Evolutionary conservation across 768 basidiomycete species (phyloP).

Genomic region (Boletus barrowsii): DNA sequence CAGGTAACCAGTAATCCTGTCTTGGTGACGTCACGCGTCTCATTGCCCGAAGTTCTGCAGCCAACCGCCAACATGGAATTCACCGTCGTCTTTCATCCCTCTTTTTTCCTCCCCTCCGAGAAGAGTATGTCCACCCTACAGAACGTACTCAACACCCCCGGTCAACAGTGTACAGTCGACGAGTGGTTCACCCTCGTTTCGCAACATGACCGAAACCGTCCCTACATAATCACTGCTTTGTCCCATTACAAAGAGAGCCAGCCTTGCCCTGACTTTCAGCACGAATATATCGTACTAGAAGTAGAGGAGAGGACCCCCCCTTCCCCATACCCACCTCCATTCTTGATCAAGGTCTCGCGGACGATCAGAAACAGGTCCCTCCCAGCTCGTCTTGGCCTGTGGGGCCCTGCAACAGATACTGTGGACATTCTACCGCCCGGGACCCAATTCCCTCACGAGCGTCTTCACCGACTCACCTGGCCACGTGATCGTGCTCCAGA

Average conservation of each 20-base stretch:
- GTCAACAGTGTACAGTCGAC: too few relatives aligned
- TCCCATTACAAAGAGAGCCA: background rate
- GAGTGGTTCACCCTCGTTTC: too few relatives aligned
- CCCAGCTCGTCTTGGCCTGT: background rate
- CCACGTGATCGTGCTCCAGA: background rate
- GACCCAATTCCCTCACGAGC: background rate
- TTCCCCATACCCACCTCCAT: background rate
- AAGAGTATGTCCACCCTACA: too few relatives aligned
- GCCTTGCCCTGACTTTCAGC: background rate
- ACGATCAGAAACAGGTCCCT: background rate
- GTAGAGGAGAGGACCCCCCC: background rate
- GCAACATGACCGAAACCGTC: background rate
- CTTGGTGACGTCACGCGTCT: too few relatives aligned
- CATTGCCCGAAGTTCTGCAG: too few relatives aligned
- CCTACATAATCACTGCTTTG: background rate
- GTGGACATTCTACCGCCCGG: background rate
- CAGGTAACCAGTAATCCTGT: too few relatives aligned
- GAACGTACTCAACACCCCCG: too few relatives aligned
- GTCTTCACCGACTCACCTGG: background rate
- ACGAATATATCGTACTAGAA: background rate
- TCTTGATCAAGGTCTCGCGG: background rate
- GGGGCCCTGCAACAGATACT: background rate
- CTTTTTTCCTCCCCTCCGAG: too few relatives aligned
- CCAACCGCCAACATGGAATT: too few relatives aligned
- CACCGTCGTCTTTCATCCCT: too few relatives aligned